Conservation (phyloP, 2,329 filamentous ascomycete genomes). For the Colletotrichum lupini region DNA sequence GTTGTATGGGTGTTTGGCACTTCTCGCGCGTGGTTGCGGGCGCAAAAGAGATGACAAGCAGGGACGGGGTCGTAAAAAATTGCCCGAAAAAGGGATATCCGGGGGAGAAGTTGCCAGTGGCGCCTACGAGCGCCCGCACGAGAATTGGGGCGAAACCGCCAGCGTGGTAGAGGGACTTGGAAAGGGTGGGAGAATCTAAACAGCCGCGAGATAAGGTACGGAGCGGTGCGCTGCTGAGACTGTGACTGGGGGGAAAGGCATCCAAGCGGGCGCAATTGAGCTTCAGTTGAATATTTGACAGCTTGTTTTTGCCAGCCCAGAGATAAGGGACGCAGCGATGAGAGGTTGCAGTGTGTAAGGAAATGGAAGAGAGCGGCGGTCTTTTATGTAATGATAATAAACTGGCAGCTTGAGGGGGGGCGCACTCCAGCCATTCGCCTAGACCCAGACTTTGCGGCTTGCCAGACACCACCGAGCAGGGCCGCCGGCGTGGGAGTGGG, state of each 20-base stretch:
- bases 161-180: constrained; percentile 50
- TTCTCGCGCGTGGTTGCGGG: constrained; percentile 46
- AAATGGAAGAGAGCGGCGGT: constrained; percentile 37
- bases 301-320: constrained; percentile 36
- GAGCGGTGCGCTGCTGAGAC: constrained; percentile 33
- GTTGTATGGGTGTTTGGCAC: constrained; percentile 46
- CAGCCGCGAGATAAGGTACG: constrained; percentile 38
- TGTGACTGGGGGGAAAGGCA: constrained; percentile 36
- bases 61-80: constrained; percentile 42
- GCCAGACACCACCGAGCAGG: constrained; percentile 32
- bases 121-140: constrained; percentile 41
- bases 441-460: constrained; percentile 21
- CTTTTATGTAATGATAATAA: constrained; percentile 39
- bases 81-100: constrained; percentile 37
- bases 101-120: constrained; percentile 39
- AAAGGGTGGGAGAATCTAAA: constrained; percentile 37
- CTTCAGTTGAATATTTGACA: constrained; percentile 36
- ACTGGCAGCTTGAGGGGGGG: constrained; percentile 32
- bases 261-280: constrained; percentile 38
- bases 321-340: constrained; percentile 39
- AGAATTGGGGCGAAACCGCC: constrained; percentile 35
- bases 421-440: constrained; percentile 32
- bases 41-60: constrained; percentile 43
- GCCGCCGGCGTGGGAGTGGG: constrained; percentile 34
- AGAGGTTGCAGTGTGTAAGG: constrained; percentile 40